Percentiles rank a stretch among this genome's conserved stretches.
Evolutionary conservation across 2,329 filamentous ascomycete genomes (phyloP).

Genomic region (Mycosphaerella arachidis): DNA sequence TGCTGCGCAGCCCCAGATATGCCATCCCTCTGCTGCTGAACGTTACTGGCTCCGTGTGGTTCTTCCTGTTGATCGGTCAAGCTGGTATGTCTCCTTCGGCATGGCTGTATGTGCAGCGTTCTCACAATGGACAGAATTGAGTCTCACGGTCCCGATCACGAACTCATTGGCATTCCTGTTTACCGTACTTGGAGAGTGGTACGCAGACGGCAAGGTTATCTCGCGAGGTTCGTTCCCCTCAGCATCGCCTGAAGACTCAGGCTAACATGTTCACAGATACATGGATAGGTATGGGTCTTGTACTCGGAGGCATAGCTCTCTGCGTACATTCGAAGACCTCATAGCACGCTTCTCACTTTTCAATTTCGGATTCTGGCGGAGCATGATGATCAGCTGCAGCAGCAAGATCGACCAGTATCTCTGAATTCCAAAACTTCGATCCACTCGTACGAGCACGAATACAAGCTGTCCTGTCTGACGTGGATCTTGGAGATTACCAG

Average conservation of each 20-base stretch:
- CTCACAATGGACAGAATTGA: slow-evolving; percentile 60
- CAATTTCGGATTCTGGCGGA: neutral
- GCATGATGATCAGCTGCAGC: neutral
- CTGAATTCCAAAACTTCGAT: neutral
- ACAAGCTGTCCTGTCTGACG: neutral
- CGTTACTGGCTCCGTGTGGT: slow-evolving; percentile 91
- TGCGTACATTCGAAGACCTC: slow-evolving; percentile 63
- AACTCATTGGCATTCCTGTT: slow-evolving; percentile 96
- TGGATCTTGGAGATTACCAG: neutral
- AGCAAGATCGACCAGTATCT: too few relatives aligned
- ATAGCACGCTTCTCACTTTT: slow-evolving; percentile 1
- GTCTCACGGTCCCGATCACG: slow-evolving; percentile 88
- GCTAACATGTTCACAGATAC: slow-evolving; percentile 55
- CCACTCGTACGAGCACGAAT: neutral
- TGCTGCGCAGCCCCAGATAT: slow-evolving; percentile 77
- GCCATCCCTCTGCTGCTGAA: slow-evolving; percentile 81
- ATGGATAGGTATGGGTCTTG: slow-evolving; percentile 74
- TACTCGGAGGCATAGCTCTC: slow-evolving; percentile 72
- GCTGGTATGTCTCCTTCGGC: slow-evolving; percentile 59
- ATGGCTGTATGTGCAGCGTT: neutral
- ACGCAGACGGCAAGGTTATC: slow-evolving; percentile 86
- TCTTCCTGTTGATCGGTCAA: slow-evolving; percentile 88
- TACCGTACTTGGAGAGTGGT: slow-evolving; percentile 92
- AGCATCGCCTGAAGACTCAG: too few relatives aligned
- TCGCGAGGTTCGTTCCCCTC: slow-evolving; percentile 55